Base-by-base conservation (phyloP, 495 filamentous ascomycete species). In the Tricharina praecox region DNA sequence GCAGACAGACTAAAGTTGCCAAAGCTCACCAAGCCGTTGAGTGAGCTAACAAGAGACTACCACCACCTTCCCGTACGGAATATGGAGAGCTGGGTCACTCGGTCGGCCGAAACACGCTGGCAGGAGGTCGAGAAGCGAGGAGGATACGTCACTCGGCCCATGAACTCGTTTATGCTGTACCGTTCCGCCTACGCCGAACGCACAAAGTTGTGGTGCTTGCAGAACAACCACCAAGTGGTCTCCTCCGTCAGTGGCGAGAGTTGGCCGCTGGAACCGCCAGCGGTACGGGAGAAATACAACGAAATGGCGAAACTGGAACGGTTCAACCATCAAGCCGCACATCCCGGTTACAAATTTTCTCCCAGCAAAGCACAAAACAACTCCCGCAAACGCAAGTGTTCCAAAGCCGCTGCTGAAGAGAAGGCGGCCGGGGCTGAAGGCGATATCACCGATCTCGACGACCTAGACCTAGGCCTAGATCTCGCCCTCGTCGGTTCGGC, bases 111-210 rank as follows among this genome's bases (percentile, higher is more conserved):
- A 36, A 70, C 66, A 4, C 75, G 90, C 42, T 68, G 66, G 28
- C 62, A 69, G 53, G 81, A 92, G 54, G 76, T 83, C 13, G 72
- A 72, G 47, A 75, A 78, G 56, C 78, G 82, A 23, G 68, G 67
- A 9, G 82, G 82, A 2, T 84, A 85, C 55, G 71, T 97, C 47
- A 83, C 87, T 51, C 70, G 90, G 26, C 90, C 90, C 0, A 96
- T 95, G 82, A 97, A 97, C 59, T 87, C 85, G 1, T 97, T 96
- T 70, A 96, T 97, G 83, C 71, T 97, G 21, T 97, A 97, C 62
- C 80, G 92, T 7, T 93, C 87, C 40, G 85, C 88, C 3, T 96
- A 81, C 56, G 80, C 88, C 20, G 84, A 88, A 33, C 73, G 86
- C 3, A 81, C 81, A 47, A 95, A 95, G 63, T 64, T 73, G 33